Evolutionary conservation across 73 alveolate species (phyloP), one percentile per base, ranked within the genome.

Genomic region (Paramecium tetraurelia): DNA sequence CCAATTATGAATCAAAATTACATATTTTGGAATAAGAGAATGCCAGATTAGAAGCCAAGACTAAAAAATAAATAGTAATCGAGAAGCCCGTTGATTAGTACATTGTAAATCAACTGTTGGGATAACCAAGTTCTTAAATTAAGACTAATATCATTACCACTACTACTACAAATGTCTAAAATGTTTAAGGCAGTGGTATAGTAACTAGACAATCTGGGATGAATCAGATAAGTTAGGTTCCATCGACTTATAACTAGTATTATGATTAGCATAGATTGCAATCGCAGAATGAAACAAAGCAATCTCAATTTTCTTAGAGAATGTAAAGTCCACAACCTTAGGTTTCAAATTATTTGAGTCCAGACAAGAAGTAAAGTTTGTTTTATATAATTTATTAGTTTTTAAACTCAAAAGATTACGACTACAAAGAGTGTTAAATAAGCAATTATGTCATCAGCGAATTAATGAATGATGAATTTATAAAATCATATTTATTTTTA

Each of bases 1-100:
- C 90, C 10, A 48, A 80, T 21, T 80, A 43, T 41, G 90, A 80
- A 80, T 80, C 90, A 10, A 80, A 57, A 80, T 14, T 80, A 2
- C 70, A 80, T 80, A 80, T 80, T 8, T 46, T 80, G 12, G 70
- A 80, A 22, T 80, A 80, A 80, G 90, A 80, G 16, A 80, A 80
- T 80, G 43, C 48, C n/a, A 40, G 90, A 44, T 46, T 80, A 27
- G 90, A 80, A 14, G 18, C 48, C 0, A 80, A 80, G 43, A 4
- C 29, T 8, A 80, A 80, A 35, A 80, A 18, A 40, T n/a, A 63
- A 63, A 63, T 63, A 3, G 9, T 63, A 3, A 63, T 63, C 6
- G 84, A 63, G 10, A 63, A 63, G 9, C 84, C 84, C 5, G 11
- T 5, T 31, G 84, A 63, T 63, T 33, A 63, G 14, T 40, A 72